Evolutionary conservation across 768 basidiomycete species (phyloP), one percentile per base, ranked within the genome.

Genomic region (Suillus subalutaceus): DNA sequence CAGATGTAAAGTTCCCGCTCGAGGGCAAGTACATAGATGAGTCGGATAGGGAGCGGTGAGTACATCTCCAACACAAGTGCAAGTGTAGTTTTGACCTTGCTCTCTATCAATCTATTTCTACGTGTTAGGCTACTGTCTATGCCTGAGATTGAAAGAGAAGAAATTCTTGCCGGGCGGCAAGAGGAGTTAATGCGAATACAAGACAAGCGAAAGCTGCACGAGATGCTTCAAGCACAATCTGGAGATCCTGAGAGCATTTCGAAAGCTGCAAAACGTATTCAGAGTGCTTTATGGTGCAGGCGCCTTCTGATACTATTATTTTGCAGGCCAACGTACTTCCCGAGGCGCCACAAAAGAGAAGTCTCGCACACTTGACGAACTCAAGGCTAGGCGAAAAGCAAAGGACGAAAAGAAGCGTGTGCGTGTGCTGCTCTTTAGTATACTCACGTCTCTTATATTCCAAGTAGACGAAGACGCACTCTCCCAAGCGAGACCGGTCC

Each of bases 1-100:
- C 84, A 38, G 83, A 82, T 6, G 74, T 76, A 15, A 90, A 93
- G 4, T 99, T 94, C 74, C 96, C 95, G 0, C 80, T 97, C 15
- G 97, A 99, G 72, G 95, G 94, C 60, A 93, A 94, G 77, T 99
- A 93, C 74, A 85, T 85, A 66, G 90, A 97, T 72, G 94, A 94
- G 71, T 84, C 81, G 15, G 97, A 98, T 77, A 86, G 91, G 72
- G 85, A 90, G 69, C 80, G 83, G 97, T 97, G 80, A 80, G 91
- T 82, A 64, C 67, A 46, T 43, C 50, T 46, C 69, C 65, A 60
- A 64, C 69, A 64, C 71, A 69, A 72, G 72, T 67, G 71, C 69
- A 72, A 70, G 62, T 60, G 68, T 65, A 73, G 66, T 62, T 67
- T 78, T 78, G 67, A 78, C 75, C 68, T 57, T 32, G 10, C 63